These are phyloP conservation scores for Vitis hybrid DNA, from an alignment of 177 flowering plant species.

Conservation along the genomic window DNA sequence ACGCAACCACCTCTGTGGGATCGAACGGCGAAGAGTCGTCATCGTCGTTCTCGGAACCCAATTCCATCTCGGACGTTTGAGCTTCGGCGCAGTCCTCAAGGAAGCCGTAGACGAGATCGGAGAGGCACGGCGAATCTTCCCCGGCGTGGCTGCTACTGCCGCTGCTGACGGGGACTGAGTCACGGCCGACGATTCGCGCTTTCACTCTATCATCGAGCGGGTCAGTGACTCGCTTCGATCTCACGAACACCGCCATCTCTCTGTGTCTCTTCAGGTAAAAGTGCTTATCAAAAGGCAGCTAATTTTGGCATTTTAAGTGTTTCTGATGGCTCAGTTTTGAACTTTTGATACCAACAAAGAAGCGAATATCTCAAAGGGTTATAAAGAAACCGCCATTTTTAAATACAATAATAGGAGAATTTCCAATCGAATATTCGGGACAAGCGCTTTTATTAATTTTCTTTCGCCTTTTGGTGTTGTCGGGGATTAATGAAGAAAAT, in stretches of 20 bases:
- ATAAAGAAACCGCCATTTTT: too few species aligned
- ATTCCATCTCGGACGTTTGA: background rate
- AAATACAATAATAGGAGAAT: too few species aligned
- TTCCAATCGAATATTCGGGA: too few species aligned
- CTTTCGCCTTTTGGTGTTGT: too few species aligned
- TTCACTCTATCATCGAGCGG: constrained; percentile 56
- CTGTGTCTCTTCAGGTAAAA: too few species aligned
- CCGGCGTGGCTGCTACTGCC: constrained; percentile 56
- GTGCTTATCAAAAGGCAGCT: too few species aligned
- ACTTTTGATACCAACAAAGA: too few species aligned
- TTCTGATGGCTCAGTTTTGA: too few species aligned
- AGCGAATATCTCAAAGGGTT: too few species aligned
- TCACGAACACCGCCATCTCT: constrained; percentile 17
- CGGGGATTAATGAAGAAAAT: too few species aligned
- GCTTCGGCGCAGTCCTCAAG: constrained; percentile 29
- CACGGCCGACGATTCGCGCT: constrained; percentile 49
- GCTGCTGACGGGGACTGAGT: constrained; percentile 40
- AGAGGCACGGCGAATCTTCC: constrained; percentile 43
- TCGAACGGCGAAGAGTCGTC: constrained; percentile 19
- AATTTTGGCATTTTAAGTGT: too few species aligned
- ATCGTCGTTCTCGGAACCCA: constrained; percentile 32
- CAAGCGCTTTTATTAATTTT: too few species aligned
- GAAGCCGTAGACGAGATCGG: constrained; percentile 61
- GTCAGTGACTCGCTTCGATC: constrained; percentile 53
- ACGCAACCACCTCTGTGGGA: background rate